These are phyloP conservation scores for Daldinia caldariorum DNA, from an alignment of 495 filamentous ascomycete genomes.

Conservation along the genomic window DNA sequence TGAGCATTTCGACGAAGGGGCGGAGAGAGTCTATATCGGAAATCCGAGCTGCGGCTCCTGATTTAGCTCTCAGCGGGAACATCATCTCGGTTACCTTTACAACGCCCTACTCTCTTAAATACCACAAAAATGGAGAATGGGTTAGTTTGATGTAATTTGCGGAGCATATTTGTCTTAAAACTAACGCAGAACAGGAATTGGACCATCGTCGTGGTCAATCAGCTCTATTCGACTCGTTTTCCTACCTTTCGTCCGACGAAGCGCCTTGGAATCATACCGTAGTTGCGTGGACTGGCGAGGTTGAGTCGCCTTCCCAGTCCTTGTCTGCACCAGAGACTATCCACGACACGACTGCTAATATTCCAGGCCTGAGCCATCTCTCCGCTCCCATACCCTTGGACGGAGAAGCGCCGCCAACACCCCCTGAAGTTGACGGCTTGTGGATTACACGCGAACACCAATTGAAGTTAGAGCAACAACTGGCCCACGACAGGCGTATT, in stretches of 20 bases:
- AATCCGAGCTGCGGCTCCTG: constrained; percentile 68
- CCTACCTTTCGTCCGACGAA: constrained; percentile 78
- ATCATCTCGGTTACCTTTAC: constrained; percentile 90
- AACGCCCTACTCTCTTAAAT: constrained; percentile 78
- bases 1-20: constrained; percentile 63
- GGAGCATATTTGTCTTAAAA: background rate
- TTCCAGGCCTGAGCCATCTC: constrained; percentile 63
- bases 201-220: constrained; percentile 83
- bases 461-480: constrained; percentile 70
- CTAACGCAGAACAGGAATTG: constrained; percentile 64
- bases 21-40: constrained; percentile 64
- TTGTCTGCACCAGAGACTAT: constrained; percentile 54
- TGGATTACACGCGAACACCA: constrained; percentile 72
- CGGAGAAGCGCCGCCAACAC: constrained; percentile 61
- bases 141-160: constrained; percentile 57
- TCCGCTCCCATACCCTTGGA: constrained; percentile 79
- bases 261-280: constrained; percentile 85
- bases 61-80: constrained; percentile 77
- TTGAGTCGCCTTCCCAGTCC: constrained; percentile 64
- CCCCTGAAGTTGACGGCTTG: constrained; percentile 69
- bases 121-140: constrained; percentile 76
- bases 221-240: constrained; percentile 87
- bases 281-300: constrained; percentile 93
- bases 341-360: constrained; percentile 53
- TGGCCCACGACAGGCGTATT: constrained; percentile 69